Base-by-base conservation (phyloP, 345 rosid genomes). In the Xanthoceras sorbifolium region DNA sequence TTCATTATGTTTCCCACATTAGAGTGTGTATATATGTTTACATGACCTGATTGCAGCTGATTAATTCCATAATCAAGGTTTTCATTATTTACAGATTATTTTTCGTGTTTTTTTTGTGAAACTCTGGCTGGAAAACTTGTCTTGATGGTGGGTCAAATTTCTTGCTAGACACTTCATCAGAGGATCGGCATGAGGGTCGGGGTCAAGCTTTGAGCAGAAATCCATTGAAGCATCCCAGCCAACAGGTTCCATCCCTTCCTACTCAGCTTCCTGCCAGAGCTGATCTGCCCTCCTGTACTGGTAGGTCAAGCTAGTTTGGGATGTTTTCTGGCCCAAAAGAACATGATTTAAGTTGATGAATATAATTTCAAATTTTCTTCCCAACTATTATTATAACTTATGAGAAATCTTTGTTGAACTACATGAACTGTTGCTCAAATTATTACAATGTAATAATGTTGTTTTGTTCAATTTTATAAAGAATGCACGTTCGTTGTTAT, bases 211-310 rank as follows among this genome's bases (percentile, higher is more conserved):
- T 23, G 29, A 81, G 76, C 36, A 86, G 89, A 87, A 86, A 74
- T 78, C 93, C 90, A 74, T 64, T 82, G 76, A 93, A 81, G 81
- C 81, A 77, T 85, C 78, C 31, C 28, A 74, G 86, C 79, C 93
- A 89, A 50, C 90, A 85, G 64, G 74, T 78, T 71, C 83, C 88
- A 67, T 77, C 92, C 34, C 82, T 96, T 71, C 97, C 98, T 28
- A 86, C 86, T 22, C 97, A 96, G 54, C 99, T 96, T 81, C 97
- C 98, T 48, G 89, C 85, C 66, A 84, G 91, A 83, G 97, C 98
- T 78, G 97, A 92, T 79, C 85, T 93, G 81, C 99, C 99, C 44
- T 86, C 99, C 69, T 90, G 97, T 87, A 90, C 90, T 70, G 97
- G 98, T 93, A 84, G 63, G 55, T 2, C 70, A 72, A 44, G 62